Evolutionary conservation across 345 rosid genomes (phyloP).

Genomic region (Salix suchowensis): DNA sequence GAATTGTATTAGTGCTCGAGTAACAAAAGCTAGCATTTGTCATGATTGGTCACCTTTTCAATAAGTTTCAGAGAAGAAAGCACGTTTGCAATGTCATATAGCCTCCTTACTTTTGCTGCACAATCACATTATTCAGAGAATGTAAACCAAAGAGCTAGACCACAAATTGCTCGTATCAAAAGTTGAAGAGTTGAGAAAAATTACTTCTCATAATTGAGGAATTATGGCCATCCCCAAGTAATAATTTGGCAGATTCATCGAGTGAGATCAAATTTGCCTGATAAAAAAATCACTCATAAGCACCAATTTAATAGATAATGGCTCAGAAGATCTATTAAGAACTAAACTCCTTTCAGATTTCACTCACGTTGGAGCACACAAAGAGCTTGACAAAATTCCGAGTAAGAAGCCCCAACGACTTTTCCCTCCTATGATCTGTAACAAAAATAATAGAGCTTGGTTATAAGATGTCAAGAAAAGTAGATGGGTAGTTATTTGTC

Average conservation of each 20-base stretch:
- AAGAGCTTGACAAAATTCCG: conserved; percentile 34
- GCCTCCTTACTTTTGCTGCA: conserved; percentile 35
- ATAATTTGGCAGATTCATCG: conserved; percentile 30
- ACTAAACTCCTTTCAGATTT: not conserved
- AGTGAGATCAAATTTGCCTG: conserved; percentile 28
- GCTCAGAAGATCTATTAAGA: not conserved
- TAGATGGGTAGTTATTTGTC: not conserved
- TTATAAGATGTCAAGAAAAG: not conserved
- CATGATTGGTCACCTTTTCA: conserved; percentile 15
- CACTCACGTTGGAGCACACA: conserved; percentile 23
- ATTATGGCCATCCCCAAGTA: conserved; percentile 27
- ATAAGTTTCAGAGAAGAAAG: conserved; percentile 31
- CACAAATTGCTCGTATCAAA: not conserved
- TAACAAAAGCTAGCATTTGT: not conserved
- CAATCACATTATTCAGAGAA: not conserved
- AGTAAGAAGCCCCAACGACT: conserved; percentile 30
- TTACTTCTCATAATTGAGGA: conserved; percentile 26
- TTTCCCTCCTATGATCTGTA: conserved; percentile 31
- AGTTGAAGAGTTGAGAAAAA: not conserved
- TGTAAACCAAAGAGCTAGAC: not conserved
- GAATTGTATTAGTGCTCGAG: not conserved
- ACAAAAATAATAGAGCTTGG: not conserved
- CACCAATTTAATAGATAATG: not conserved
- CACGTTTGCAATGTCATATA: conserved; percentile 35
- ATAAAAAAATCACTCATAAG: not conserved